Evolutionary conservation across 2,329 filamentous ascomycete genomes (phyloP), one percentile per base, ranked within the genome.

Genomic region (Verticillium nonalfalfae): DNA sequence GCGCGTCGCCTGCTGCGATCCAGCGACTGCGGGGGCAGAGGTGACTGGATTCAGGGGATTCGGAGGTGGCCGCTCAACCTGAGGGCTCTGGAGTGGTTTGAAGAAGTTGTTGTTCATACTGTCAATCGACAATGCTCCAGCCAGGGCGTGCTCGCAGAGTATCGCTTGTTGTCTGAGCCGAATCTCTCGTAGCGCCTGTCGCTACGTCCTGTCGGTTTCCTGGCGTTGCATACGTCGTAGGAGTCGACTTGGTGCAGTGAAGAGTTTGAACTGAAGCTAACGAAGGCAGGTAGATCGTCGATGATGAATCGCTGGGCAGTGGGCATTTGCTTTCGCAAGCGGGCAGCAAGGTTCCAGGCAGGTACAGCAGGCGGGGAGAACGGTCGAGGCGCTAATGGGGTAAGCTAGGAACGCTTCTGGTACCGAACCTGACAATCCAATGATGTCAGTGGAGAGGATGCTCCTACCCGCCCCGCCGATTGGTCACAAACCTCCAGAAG

Each of bases 91-190:
- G 40, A 73, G 63, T 11, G 70, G 66, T 45, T 66, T 64, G 61
- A 73, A 74, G 45, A 65, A 72, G 63, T 70, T 74, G 68, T 66
- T 70, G n/a, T 72, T 66, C 74, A 73, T 74, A 45, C 33, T 64
- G 66, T 10, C 10, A 5, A 11, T 52, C 45, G 45, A 11, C 45
- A 9, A 18, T 7, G n/a, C 45, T 59, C n/a, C 55, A 39, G 55
- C n/a, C 56, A 54, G 55, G 60, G 39, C 59, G 40, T 60, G 57
- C 57, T 58, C 35, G 35, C 9, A 36, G 9, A 13, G 13, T 36
- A 13, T 7, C 13, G 9, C 9, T 7, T 36, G 35, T 36, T 36
- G 9, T 13, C 35, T 5, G 9, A 36, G 35, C 35, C 35, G 9
- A 13, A 13, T 36, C 35, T 9, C 35, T 4, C 26, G 26, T 31